phyloP scores from a whole-genome alignment of 1,284 basidiomycete species.

The Sparassis latifolia region DNA sequence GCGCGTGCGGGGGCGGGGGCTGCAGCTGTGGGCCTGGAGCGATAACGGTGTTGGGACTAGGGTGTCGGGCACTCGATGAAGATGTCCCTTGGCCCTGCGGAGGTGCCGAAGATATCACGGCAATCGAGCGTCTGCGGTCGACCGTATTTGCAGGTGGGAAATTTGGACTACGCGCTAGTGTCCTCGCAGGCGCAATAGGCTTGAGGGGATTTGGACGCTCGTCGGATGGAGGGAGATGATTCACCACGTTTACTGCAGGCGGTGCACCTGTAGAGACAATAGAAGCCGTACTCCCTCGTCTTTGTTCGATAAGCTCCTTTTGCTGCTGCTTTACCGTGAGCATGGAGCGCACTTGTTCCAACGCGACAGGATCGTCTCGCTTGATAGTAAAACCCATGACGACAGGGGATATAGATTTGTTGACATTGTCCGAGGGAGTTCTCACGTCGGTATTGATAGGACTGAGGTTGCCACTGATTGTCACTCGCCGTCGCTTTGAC shows the following conservation, averaged over 20 bases:
- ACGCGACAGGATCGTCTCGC: constrained; percentile 49
- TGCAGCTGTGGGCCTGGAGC: constrained; percentile 7
- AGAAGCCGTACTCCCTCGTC: constrained; percentile 51
- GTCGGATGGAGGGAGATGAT: constrained; percentile 15
- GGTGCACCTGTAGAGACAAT: constrained; percentile 16
- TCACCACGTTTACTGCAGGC: constrained; percentile 21
- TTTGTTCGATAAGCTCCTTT: constrained; percentile 62
- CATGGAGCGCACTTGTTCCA: constrained; percentile 59
- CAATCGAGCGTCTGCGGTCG: constrained; percentile 18
- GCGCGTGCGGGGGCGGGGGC: constrained; percentile 11
- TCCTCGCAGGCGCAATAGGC: constrained; percentile 9
- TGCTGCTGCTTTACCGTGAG: constrained; percentile 62
- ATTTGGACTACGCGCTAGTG: constrained; percentile 32
- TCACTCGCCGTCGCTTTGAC: constrained; percentile 67
- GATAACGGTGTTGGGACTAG: constrained; percentile 4
- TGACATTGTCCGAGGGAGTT: constrained; percentile 33
- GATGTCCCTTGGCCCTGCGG: constrained; percentile 17
- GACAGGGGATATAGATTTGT: constrained; percentile 58
- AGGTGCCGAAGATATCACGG: constrained; percentile 15
- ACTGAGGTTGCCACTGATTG: constrained; percentile 53
- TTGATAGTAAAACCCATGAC: constrained; percentile 55
- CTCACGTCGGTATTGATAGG: constrained; percentile 48
- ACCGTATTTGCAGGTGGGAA: constrained; percentile 13
- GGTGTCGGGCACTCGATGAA: constrained; percentile 3
- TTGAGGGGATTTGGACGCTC: constrained; percentile 13